Conservation (phyloP, 2,329 filamentous ascomycete species). For the Apiospora malaysiana region DNA sequence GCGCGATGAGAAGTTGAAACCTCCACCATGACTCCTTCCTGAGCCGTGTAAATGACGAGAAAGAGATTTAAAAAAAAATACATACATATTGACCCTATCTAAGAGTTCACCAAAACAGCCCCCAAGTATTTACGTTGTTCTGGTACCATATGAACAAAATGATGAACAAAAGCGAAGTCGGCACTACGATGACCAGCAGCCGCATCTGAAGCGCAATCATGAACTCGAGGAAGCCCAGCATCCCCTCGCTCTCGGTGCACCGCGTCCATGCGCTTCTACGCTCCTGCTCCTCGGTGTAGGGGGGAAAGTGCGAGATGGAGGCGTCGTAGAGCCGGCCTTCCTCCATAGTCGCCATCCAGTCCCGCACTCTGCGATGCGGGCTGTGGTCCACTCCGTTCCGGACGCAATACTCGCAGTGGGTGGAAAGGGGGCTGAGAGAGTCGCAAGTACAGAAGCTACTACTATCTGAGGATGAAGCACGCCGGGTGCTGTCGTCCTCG, state of each 20-base stretch:
- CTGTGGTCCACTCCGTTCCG: background rate
- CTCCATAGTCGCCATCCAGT: conserved; percentile 7
- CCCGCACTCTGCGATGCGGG: background rate
- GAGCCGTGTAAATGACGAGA: too few relatives aligned
- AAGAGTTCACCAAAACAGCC: background rate
- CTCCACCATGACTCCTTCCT: background rate
- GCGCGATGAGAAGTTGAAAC: background rate
- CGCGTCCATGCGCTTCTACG: conserved; percentile 22
- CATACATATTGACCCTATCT: background rate
- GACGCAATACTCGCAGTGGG: background rate
- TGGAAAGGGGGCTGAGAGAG: background rate
- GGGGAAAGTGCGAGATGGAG: background rate
- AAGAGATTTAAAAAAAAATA: background rate
- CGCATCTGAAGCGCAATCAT: conserved; percentile 31
- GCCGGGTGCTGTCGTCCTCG: background rate
- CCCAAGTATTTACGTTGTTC: background rate
- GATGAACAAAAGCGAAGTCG: conserved; percentile 28
- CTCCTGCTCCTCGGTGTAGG: background rate
- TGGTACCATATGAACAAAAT: conserved; percentile 20
- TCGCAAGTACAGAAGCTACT: conserved; percentile 7
- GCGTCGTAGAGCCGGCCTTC: background rate
- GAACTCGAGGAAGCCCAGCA: conserved; percentile 27
- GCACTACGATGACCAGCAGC: conserved; percentile 29
- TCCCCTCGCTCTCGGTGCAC: conserved; percentile 25
- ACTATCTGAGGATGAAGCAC: background rate